Evolutionary conservation across 257 asterid species (phyloP).

Genomic region (Anisodus acutangulus): DNA sequence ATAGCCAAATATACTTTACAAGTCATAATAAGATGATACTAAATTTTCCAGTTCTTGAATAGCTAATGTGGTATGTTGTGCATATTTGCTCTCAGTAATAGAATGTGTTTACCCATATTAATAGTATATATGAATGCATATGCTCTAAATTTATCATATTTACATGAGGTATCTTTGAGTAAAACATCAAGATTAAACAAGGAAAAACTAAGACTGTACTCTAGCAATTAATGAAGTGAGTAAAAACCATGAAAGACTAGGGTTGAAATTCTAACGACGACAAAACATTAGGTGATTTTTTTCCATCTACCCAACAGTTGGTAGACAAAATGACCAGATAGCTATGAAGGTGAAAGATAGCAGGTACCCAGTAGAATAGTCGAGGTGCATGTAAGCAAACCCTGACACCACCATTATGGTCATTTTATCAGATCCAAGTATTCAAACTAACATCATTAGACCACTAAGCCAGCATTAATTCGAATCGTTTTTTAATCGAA

Average conservation of each 20-base stretch:
- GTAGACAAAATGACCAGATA: background rate
- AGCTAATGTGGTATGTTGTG: background rate
- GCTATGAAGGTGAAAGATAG: background rate
- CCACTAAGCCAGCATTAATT: background rate
- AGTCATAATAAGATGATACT: background rate
- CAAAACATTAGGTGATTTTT: background rate
- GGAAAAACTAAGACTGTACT: background rate
- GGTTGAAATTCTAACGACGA: background rate
- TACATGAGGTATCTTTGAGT: background rate
- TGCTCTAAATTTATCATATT: background rate
- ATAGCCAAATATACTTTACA: background rate
- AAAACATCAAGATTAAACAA: constrained; percentile 4
- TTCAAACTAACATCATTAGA: background rate
- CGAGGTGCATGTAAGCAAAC: background rate
- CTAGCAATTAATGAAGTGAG: too few species aligned
- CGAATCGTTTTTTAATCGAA: background rate
- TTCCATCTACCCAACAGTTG: background rate
- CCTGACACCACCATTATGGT: background rate
- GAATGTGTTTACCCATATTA: background rate
- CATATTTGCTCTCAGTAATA: background rate
- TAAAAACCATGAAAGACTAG: background rate
- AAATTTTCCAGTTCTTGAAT: background rate
- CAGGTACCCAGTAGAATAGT: background rate
- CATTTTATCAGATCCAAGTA: background rate
- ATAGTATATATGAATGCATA: background rate